Percentiles rank a stretch among this genome's conserved stretches.
phyloP scores from a whole-genome alignment of 1,139 yeast species.

The Eremothecium gossypii region DNA sequence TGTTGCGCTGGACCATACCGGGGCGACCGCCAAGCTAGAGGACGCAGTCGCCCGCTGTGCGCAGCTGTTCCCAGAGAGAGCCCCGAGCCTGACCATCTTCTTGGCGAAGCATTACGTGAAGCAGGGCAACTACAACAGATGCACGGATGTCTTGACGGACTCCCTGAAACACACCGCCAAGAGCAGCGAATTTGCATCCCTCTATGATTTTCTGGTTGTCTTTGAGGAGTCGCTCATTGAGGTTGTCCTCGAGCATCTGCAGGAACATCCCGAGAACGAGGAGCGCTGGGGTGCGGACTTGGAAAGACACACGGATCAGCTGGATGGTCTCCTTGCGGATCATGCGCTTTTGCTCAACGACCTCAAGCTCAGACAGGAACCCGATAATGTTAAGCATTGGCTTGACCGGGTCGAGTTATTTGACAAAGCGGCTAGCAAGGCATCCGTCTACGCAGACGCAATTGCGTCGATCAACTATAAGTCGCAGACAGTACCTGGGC shows the following conservation, averaged over 20 bases:
- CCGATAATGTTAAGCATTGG: constrained; percentile 63
- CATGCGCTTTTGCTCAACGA: constrained; percentile 56
- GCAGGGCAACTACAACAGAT: constrained; percentile 33
- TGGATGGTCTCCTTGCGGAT: constrained; percentile 47
- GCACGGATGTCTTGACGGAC: constrained; percentile 33
- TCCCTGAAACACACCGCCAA: constrained; percentile 37
- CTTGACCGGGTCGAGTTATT: constrained; percentile 45
- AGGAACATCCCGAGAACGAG: constrained; percentile 15
- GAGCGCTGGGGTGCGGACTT: constrained; percentile 18
- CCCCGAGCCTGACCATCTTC: constrained; percentile 41
- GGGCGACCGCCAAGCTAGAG: constrained; percentile 27
- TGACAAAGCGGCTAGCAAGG: constrained; percentile 34
- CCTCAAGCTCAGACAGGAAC: constrained; percentile 53
- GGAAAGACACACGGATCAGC: constrained; percentile 40
- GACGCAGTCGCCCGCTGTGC: constrained; percentile 34
- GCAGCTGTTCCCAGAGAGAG: constrained; percentile 51
- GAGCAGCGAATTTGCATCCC: constrained; percentile 50
- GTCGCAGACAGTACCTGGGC: constrained; percentile 36
- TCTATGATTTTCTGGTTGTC: constrained; percentile 58
- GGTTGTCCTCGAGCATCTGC: constrained; percentile 30
- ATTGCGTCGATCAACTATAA: constrained; percentile 59
- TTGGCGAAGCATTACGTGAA: constrained; percentile 43
- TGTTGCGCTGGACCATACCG: constrained; percentile 33
- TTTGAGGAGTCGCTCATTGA: constrained; percentile 47
- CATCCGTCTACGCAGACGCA: constrained; percentile 58